Conservation (phyloP, 441 rosid species). For the Pelargonium hybrid region DNA sequence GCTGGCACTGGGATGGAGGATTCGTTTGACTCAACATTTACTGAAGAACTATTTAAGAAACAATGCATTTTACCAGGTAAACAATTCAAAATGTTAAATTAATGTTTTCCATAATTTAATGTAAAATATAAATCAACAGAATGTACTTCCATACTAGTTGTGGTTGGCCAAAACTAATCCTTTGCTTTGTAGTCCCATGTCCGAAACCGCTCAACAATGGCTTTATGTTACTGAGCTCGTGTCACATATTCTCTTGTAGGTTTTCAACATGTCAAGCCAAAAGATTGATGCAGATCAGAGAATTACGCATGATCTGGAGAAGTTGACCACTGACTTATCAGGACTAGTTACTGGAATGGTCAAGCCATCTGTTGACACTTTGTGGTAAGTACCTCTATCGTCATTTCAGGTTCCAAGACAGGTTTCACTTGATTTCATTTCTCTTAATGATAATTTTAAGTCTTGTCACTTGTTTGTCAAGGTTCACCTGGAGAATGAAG, state of each 20-base stretch:
- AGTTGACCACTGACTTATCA: constrained; percentile 72
- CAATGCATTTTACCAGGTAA: constrained; percentile 95
- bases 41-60: constrained; percentile 77
- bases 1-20: constrained; percentile 96
- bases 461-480: constrained; percentile 24
- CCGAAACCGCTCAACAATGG: background rate
- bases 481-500: constrained; percentile 99
- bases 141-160: background rate
- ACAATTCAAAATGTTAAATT: background rate
- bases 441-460: constrained; percentile 16
- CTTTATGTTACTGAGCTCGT: constrained; percentile 5
- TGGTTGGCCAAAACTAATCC: background rate
- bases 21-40: constrained; percentile 82
- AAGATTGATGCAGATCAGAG: constrained; percentile 95
- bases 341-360: constrained; percentile 98
- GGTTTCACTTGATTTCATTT: constrained; percentile 6
- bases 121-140: background rate
- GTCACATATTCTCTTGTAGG: constrained; percentile 34
- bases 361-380: constrained; percentile 91
- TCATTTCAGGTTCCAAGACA: background rate
- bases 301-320: constrained; percentile 89
- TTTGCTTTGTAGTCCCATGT: background rate
- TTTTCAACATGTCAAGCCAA: constrained; percentile 86
- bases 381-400: constrained; percentile 53
- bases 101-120: background rate